Evolutionary conservation across 306 rosid genomes (phyloP).

Genomic region (Benincasa hispida): DNA sequence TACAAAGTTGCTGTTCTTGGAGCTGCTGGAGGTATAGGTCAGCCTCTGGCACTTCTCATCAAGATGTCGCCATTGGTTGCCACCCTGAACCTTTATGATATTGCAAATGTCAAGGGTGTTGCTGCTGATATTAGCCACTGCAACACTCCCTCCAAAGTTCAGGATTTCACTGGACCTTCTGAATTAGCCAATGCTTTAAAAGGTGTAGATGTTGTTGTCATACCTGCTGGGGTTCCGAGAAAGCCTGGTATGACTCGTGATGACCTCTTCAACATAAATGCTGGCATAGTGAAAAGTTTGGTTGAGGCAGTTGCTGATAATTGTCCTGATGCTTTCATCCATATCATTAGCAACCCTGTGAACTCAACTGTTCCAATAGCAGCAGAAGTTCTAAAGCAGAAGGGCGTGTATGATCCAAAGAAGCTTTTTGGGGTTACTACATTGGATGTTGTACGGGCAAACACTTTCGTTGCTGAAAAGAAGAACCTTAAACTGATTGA

Average conservation of each 20-base stretch:
- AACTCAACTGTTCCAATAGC: constrained; percentile 96
- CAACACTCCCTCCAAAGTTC: constrained; percentile 80
- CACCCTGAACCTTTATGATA: constrained; percentile 72
- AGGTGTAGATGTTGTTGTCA: constrained; percentile 76
- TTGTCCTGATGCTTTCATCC: constrained; percentile 86
- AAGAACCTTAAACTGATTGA: constrained; percentile 87
- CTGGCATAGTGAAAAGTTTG: constrained; percentile 77
- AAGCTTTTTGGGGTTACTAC: constrained; percentile 95
- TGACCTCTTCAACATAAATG: constrained; percentile 93
- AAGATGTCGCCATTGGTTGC: constrained; percentile 96
- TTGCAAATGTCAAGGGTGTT: constrained; percentile 92
- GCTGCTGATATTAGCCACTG: constrained; percentile 97
- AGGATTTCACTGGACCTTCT: constrained; percentile 72
- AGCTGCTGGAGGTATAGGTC: constrained; percentile 96
- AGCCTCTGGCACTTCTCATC: constrained; percentile 75
- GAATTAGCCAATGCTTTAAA: constrained; percentile 56
- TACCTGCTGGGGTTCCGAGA: constrained; percentile 98
- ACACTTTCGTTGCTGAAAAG: constrained; percentile 90
- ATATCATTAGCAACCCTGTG: constrained; percentile 83
- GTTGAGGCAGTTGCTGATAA: constrained; percentile 85
- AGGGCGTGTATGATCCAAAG: constrained; percentile 86
- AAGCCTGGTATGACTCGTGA: constrained; percentile 99
- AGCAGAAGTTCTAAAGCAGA: constrained; percentile 66
- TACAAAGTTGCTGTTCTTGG: constrained; percentile 90
- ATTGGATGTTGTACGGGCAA: constrained; percentile 95